phyloP scores from a whole-genome alignment of 495 filamentous ascomycete genomes.

The Hypoxylon crocopeplum region DNA sequence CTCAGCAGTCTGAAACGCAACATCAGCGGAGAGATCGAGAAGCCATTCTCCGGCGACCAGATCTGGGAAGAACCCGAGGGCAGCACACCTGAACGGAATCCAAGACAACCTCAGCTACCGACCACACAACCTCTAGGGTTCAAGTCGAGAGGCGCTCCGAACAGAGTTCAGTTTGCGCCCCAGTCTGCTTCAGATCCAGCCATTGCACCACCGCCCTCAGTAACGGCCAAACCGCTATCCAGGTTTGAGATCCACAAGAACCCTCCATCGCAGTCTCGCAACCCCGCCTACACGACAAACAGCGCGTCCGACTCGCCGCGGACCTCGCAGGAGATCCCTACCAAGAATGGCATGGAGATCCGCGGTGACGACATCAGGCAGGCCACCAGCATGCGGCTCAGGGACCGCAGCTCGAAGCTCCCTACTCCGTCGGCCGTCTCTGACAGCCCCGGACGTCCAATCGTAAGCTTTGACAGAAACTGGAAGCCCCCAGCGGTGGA shows the following conservation, averaged over 20 bases:
- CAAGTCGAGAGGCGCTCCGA: conserved; percentile 67
- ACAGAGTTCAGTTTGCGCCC: conserved; percentile 59
- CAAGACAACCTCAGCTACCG: conserved; percentile 22
- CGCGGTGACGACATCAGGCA: conserved; percentile 83
- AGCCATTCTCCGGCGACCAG: conserved; percentile 73
- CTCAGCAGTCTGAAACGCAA: conserved; percentile 61
- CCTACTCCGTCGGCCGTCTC: conserved; percentile 87
- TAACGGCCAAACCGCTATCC: conserved; percentile 61
- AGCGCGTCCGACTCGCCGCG: conserved; percentile 46
- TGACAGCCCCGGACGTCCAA: conserved; percentile 81
- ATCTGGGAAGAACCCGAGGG: conserved; percentile 86
- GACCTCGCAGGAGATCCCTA: conserved; percentile 47
- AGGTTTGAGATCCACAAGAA: conserved; percentile 79
- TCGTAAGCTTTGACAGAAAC: conserved; percentile 87
- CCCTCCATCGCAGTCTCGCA: conserved; percentile 75
- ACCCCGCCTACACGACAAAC: conserved; percentile 76
- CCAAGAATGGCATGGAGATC: conserved; percentile 79
- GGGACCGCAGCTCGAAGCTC: conserved; percentile 82
- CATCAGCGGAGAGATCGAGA: conserved; percentile 63
- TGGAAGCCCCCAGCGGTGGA: conserved; percentile 78
- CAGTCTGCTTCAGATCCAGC: conserved; percentile 26
- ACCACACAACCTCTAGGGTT: conserved; percentile 42
- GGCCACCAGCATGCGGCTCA: conserved; percentile 89
- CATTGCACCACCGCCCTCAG: conserved; percentile 20
- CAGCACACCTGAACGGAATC: conserved; percentile 33